phyloP scores from a whole-genome alignment of 805 yeast genomes.

The Brettanomyces custersianus region DNA sequence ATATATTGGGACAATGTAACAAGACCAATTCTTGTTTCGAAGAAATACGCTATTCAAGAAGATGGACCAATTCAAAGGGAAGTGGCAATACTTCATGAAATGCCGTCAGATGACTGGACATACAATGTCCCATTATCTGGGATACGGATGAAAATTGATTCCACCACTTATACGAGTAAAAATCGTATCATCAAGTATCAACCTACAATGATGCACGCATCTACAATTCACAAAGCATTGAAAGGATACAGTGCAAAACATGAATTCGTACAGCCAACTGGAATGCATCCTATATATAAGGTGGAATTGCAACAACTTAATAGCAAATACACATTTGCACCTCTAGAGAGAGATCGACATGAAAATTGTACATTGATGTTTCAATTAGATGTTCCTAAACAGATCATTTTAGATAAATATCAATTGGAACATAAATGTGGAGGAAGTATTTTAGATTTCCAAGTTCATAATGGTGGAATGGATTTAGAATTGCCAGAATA shows the following conservation, averaged over 20 bases:
- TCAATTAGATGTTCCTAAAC: slow-evolving; percentile 17
- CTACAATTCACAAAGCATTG: slow-evolving; percentile 13
- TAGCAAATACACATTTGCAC: slow-evolving; percentile 1
- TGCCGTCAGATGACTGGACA: slow-evolving; percentile 10
- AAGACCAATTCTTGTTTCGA: slow-evolving; percentile 7
- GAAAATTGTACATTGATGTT: slow-evolving; percentile 16
- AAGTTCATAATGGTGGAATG: slow-evolving; percentile 13
- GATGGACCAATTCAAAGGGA: slow-evolving; percentile 8
- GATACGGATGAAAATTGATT: slow-evolving; percentile 8
- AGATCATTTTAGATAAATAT: slow-evolving; percentile 20
- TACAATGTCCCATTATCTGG: slow-evolving; percentile 17
- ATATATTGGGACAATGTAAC: slow-evolving; percentile 15
- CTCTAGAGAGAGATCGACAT: slow-evolving; percentile 4
- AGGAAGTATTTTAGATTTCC: slow-evolving; percentile 5
- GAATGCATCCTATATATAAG: slow-evolving; percentile 21
- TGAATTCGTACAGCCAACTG: slow-evolving; percentile 10
- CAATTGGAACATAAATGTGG: slow-evolving; percentile 11
- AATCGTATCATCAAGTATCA: slow-evolving; percentile 6
- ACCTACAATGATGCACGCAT: slow-evolving; percentile 18
- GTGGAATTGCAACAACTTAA: slow-evolving; percentile 6
- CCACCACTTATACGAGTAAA: not conserved
- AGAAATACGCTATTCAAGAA: slow-evolving; percentile 1
- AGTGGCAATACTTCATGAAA: slow-evolving; percentile 15
- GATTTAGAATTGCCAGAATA: slow-evolving; percentile 26
- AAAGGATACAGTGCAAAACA: slow-evolving; percentile 11